Base-by-base conservation (phyloP, 805 yeast genomes). In the Kregervanrija pseudodelftensis region DNA sequence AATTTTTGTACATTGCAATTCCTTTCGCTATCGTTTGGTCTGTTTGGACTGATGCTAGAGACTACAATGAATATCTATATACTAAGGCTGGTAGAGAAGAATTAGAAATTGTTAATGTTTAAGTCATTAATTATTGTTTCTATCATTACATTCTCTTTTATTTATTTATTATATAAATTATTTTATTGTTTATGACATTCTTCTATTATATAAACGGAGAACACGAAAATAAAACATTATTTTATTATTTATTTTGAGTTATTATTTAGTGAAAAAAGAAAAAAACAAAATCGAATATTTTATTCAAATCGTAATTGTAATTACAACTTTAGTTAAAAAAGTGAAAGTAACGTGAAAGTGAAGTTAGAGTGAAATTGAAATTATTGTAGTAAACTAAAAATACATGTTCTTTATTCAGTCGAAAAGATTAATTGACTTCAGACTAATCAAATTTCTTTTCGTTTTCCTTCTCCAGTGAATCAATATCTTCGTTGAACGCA, bases 51-150 rank as follows among this genome's bases (percentile, higher is more conserved):
- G 68, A 74, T 64, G 90, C 95, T 55, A 81, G 88, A 73, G 89
- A 84, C 64, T 89, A 89, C 80, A 86, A 91, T 71, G 91, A 81
- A 66, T 90, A 73, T 80, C 77, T 91, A 67, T 91, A 91, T 79
- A 89, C 97, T 69, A 91, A 91, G 77, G 98, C 86, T 54, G 99
- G 99, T 68, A 87, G 90, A 74, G 91, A 84, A 75, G 96, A 91
- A 65, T 79, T 91, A 64, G 91, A 77, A 67, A 80, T 79, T 67
- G 80, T 72, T 43, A 62, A 65, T 49, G 69, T 64, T 54, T 64
- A 54, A 53, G 28, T 17, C 30, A 30, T 14, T 16, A 30, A 22
- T 2, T 22, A 22, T 22, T n/a, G 5, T 14, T 40, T 4, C 16
- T 11, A 22, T 12, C 33, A 22, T 15, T 8, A 14, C 33, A 11